Evolutionary conservation across 1,284 basidiomycete genomes (phyloP), one percentile per base, ranked within the genome.

Genomic region (Fereydounia khargensis): DNA sequence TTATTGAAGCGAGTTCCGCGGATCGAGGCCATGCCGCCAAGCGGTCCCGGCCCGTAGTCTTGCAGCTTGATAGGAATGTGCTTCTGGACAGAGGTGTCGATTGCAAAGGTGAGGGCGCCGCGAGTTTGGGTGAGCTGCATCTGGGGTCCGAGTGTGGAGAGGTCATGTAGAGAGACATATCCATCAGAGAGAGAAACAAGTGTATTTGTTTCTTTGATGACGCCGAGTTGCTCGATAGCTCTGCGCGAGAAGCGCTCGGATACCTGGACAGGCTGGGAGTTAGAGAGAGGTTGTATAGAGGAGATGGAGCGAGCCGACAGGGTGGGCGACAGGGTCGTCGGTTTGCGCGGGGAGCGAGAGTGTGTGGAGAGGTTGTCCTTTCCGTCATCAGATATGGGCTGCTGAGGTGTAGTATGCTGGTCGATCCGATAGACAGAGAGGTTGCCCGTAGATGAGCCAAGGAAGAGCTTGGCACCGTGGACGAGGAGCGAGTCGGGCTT

Each of bases 221-320:
- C 86, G 3, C 85, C 88, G 5, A 96, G 78, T 70, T 90, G 89
- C 47, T 96, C 91, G 32, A 97, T 88, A 10, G 86, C 80, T 61
- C 82, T 82, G 57, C 84, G 81, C 11, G 81, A 79, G 23, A 91
- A 76, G 4, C 76, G 78, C 52, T 42, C 13, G 22, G 35, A 33
- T 8, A 39, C 36, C 24, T 65, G 53, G 8, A 47, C 21, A 8
- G 54, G 59, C 7, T 33, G 33, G 4, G 53, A 52, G 19, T 38
- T 14, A 14, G 50, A 30, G 28, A 11, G 28, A 6, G 28, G 28
- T 16, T 30, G 6, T 11, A 30, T 30, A 4, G 28, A 30, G n/a
- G n/a, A n/a, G 27, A 9, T 28, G 27, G 27, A 28, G n/a, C 10
- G 10, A n/a, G 27, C n/a, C 27, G 27, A 28, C 10, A n/a, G 27